Evolutionary conservation across 2,329 filamentous ascomycete species (phyloP).

Genomic region (Mariannaea elegans): DNA sequence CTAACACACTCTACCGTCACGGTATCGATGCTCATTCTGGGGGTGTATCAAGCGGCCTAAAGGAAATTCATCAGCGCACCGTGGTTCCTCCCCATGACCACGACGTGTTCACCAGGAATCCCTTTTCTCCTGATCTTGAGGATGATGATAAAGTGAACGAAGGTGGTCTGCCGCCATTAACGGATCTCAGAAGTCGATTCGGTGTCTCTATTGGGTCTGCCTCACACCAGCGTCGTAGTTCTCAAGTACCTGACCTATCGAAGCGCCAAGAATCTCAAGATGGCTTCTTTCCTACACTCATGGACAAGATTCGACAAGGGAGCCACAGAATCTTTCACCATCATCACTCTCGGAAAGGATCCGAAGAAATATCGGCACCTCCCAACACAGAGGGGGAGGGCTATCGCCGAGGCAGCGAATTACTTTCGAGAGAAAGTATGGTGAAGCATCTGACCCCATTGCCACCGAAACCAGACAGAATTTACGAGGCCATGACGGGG

Average conservation of each 20-base stretch:
- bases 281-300: conserved; percentile 35
- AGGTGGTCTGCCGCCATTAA: neutral
- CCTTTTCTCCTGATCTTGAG: conserved; percentile 27
- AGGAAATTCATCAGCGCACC: conserved; percentile 20
- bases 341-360: conserved; percentile 30
- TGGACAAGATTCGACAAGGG: conserved; percentile 42
- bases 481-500: conserved; percentile 38
- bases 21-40: conserved; percentile 45
- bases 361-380: conserved; percentile 3
- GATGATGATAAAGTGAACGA: conserved; percentile 8
- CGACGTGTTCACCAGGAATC: conserved; percentile 35
- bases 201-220: conserved; percentile 37
- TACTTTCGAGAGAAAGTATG: conserved; percentile 35
- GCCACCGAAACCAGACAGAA: conserved; percentile 31
- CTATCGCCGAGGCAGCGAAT: neutral
- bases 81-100: conserved; percentile 22
- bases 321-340: conserved; percentile 37
- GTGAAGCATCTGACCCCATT: conserved; percentile 27
- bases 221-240: conserved; percentile 40
- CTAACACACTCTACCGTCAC: conserved; percentile 37
- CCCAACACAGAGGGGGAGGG: neutral
- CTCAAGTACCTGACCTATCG: conserved; percentile 21
- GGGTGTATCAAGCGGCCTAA: conserved; percentile 10
- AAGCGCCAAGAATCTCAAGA: conserved; percentile 22
- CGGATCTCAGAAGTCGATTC: conserved; percentile 27